Base-by-base conservation (phyloP, 2,329 filamentous ascomycete genomes). In the Drechslera avenae region DNA sequence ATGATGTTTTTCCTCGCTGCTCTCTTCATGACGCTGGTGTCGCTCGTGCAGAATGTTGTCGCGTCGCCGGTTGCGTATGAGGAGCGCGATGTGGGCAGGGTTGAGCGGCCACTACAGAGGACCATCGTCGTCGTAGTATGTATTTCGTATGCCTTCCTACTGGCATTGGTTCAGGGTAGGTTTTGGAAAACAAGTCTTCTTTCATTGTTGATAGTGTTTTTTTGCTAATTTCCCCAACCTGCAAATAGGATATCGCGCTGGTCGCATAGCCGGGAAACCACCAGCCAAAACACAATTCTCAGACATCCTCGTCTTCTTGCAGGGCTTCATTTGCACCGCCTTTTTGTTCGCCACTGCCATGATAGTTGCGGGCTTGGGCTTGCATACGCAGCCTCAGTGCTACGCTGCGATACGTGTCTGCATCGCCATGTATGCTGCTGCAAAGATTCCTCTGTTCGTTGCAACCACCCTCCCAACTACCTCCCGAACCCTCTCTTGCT, bases 341-440 rank as follows among this genome's bases (percentile, higher is more conserved):
- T 73, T 73, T 44, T 46, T 74, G 13, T 50, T 68, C 28, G 45
- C 63, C 19, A 56, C 66, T 5, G 60, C 63, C 4, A 52, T 74
- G 32, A 46, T 67, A 2, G 52, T 66, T 14, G 58, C 50, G 14
- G 69, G 66, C 5, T 43, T 72, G n/a, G 68, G 66, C 12, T 41
- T 73, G 4, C 50, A 57, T 5, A 60, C 62, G 9, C 34, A 59
- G n/a, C 37, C 23, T 5, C 55, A 65, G 30, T 76, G 73, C 46
- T 40, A 62, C 14, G 60, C 54, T 12, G 69, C 66, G 3, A 72
- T 74, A 49, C 61, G 69, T 47, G 46, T 72, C 14, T 76, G 73
- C 47, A 62, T 76, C 10, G 59, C 58, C 5, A 68, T 74, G 54
- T 75, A 75, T 46, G 54, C 66, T 19, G 50, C 39, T 9, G 63